Evolutionary conservation across 805 yeast genomes (phyloP), one percentile per base, ranked within the genome.

Genomic region (Saccharomyces kudriavzevii): DNA sequence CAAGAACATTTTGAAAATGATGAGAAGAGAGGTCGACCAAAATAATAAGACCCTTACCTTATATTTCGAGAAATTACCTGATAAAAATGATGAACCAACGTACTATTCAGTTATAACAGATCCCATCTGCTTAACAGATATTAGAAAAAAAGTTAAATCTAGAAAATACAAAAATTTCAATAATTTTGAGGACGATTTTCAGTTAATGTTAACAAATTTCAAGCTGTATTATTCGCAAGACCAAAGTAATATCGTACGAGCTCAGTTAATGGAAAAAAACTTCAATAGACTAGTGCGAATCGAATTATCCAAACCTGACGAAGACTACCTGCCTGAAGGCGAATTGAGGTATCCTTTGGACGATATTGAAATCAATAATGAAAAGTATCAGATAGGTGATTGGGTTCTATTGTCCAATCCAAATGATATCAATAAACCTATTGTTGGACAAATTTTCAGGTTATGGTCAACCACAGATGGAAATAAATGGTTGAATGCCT

Each of bases 381-480:
- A 82, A 58, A 74, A 76, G 5, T 94, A 87, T 71, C 80, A 80
- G 57, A 90, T 92, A 49, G 99, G 99, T 59, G 97, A 91, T 70
- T 94, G 98, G 98, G 89, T 92, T n/a, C 79, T 91, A 58, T 76
- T 94, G 53, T 80, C 80, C 56, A 94, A 94, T 67, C 89, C 91
- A 13, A 90, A 90, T 68, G 97, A 92, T 70, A 82, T 85, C 3
- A 77, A 83, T 25, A 87, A 88, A 68, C 98, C 99, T 13, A 91
- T 90, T 17, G 88, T 90, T 35, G 97, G 95, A 8, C 98, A 94
- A 70, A 80, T 94, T 29, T 94, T 92, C 74, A 80, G 96, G 64
- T 80, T 94, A 57, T 94, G 99, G 99, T 76, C 82, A 8, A 74
- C 77, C 13, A 74, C 76, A 17, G 94, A 90, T 59, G 95, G 91